Base-by-base conservation (phyloP, 192 early-diverging fungal genomes). In the Coemansia sp. region DNA sequence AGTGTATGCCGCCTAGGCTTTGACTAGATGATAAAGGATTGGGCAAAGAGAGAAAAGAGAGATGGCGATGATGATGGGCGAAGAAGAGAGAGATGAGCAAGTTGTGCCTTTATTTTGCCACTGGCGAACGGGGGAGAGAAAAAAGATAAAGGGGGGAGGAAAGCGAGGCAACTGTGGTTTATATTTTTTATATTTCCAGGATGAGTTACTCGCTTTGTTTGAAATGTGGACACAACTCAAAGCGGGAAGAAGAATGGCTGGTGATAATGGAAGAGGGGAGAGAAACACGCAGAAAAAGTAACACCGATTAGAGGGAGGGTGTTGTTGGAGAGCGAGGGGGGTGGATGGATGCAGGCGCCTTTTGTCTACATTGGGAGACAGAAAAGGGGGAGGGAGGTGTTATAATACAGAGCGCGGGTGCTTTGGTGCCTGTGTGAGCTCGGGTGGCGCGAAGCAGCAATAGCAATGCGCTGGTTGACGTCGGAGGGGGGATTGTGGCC, bases 141-240 rank as follows among this genome's bases (percentile, higher is more conserved):
- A 50, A 50, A 38, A 53, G 36, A 57, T 57, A 60, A 42, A 39
- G 33, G 48, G 34, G 55, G 50, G 62, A 57, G 63, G 60, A 62
- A 42, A 45, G 42, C 42, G 61, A 58, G 62, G 69, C 69, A 37
- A 35, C 37, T 35, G 73, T 21, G 61, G 68, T 76, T 69, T 76
- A 63, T 69, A 76, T 58, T 64, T 53, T 76, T 69, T 76, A 63
- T 69, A 76, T 58, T 64, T 53, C 31, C 37, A 42, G 50, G 35
- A 34, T 46, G 60, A 21, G 57, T 45, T 24, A 58, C 40, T 20
- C 40, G 67, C 48, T 48, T 62, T 62, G 61, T 66, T 61, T 42
- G 40, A 55, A 43, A 66, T 51, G 23, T 42, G 31, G 51, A 65
- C 31, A 37, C 24, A 33, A 57, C 39, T 43, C 48, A 57, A 48